phyloP scores from a whole-genome alignment of 768 basidiomycete species.

The Tricholoma matsutake region DNA sequence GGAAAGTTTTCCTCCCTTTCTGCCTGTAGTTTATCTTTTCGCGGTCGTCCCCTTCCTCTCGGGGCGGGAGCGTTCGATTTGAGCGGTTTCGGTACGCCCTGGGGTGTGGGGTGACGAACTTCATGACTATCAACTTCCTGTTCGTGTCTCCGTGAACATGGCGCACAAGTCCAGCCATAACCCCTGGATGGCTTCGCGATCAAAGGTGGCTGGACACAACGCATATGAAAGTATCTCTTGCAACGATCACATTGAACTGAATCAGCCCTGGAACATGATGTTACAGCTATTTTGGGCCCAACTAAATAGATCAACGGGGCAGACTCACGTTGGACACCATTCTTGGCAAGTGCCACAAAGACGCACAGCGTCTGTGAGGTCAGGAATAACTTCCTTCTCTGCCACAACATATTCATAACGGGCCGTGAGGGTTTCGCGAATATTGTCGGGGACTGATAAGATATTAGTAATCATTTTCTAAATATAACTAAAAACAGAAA shows the following conservation, averaged over 20 bases:
- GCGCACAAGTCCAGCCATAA: slow-evolving; percentile 97
- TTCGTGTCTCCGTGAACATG: slow-evolving; percentile 85
- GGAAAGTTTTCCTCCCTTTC: slow-evolving; percentile 76
- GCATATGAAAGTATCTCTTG: slow-evolving; percentile 93
- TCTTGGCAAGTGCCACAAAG: slow-evolving; percentile 81
- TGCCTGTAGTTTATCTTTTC: slow-evolving; percentile 69
- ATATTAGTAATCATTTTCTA: slow-evolving; percentile 20
- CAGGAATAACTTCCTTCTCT: slow-evolving; percentile 90
- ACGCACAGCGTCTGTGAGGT: slow-evolving; percentile 83
- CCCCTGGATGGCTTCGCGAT: slow-evolving; percentile 90
- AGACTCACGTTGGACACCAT: slow-evolving; percentile 84
- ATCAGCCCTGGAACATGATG: slow-evolving; percentile 53
- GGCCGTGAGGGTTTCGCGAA: slow-evolving; percentile 69
- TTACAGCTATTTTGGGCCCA: slow-evolving; percentile 3
- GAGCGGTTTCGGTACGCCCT: slow-evolving; percentile 37
- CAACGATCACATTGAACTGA: slow-evolving; percentile 89
- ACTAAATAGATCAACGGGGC: slow-evolving; percentile 17
- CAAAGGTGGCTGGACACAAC: slow-evolving; percentile 89
- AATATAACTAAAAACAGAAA: slow-evolving; percentile 16
- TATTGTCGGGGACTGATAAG: slow-evolving; percentile 70
- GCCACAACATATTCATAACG: slow-evolving; percentile 95
- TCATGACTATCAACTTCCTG: slow-evolving; percentile 80
- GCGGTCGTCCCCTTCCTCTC: slow-evolving; percentile 70
- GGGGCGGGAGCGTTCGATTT: slow-evolving; percentile 74
- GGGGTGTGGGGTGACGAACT: slow-evolving; percentile 55